Conservation (phyloP, 2,329 filamentous ascomycete genomes). For the Chalaropsis thielavioides region DNA sequence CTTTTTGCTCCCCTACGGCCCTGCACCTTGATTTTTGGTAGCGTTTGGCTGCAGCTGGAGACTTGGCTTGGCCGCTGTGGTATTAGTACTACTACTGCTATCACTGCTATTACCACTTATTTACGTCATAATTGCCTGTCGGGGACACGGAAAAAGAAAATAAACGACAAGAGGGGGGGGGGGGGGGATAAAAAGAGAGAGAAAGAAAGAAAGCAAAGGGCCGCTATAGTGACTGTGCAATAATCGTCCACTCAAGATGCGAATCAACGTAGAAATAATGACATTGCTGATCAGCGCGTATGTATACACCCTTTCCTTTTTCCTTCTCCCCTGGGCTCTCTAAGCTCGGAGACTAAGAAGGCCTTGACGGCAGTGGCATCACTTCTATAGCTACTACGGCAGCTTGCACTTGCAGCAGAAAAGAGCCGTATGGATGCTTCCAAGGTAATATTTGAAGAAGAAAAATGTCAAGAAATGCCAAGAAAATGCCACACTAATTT, state of each 20-base stretch:
- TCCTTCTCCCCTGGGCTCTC: no score
- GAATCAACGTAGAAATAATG: background rate
- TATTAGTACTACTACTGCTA: background rate
- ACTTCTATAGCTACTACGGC: no score
- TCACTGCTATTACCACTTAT: background rate
- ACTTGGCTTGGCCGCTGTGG: background rate
- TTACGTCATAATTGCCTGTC: slow-evolving; percentile 7
- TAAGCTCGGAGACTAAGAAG: no score
- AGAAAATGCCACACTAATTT: no score
- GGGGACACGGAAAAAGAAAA: background rate
- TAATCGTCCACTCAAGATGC: background rate
- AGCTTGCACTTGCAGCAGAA: no score
- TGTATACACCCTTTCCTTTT: background rate
- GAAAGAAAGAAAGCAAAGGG: background rate
- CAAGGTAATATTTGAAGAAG: no score
- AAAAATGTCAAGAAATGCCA: no score
- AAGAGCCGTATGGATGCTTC: no score
- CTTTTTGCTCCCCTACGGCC: background rate
- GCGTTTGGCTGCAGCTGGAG: background rate
- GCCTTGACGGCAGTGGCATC: no score
- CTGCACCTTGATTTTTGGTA: background rate
- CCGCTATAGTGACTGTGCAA: background rate
- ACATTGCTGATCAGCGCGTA: background rate
- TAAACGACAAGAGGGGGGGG: background rate
- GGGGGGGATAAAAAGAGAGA: background rate